phyloP scores from a whole-genome alignment of 1,139 yeast genomes.

The Hyphopichia burtonii region DNA sequence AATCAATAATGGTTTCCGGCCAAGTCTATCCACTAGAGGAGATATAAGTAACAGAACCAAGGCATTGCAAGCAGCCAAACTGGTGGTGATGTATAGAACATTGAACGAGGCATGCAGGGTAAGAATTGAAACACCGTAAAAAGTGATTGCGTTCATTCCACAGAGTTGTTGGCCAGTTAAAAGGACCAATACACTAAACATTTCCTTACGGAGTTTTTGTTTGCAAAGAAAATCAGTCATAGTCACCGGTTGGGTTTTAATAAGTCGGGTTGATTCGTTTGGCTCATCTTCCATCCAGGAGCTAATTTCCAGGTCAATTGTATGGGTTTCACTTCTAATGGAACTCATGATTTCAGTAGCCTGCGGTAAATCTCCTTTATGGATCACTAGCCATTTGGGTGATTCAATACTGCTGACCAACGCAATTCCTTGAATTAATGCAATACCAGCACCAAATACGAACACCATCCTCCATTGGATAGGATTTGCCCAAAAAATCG shows the following conservation, averaged over 20 bases:
- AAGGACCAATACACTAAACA: slow-evolving; percentile 28
- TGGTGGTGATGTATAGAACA: slow-evolving; percentile 28
- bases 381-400: slow-evolving; percentile 40
- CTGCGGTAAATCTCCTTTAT: slow-evolving; percentile 23
- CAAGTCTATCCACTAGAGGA: slow-evolving; percentile 48
- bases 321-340: slow-evolving; percentile 28
- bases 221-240: background rate
- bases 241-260: background rate
- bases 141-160: slow-evolving; percentile 43
- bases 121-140: slow-evolving; percentile 38
- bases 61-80: slow-evolving; percentile 32
- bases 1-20: slow-evolving; percentile 68
- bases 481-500: slow-evolving; percentile 32
- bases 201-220: slow-evolving; percentile 11
- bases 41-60: slow-evolving; percentile 26
- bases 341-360: slow-evolving; percentile 29
- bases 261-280: background rate
- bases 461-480: slow-evolving; percentile 37
- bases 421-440: slow-evolving; percentile 26
- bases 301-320: slow-evolving; percentile 33
- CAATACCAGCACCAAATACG: slow-evolving; percentile 24
- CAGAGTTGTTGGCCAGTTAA: slow-evolving; percentile 43
- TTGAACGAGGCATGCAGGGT: slow-evolving; percentile 21
- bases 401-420: slow-evolving; percentile 36
- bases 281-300: slow-evolving; percentile 25